Base-by-base conservation (phyloP, 768 basidiomycete genomes). In the Fomitopsis serialis region DNA sequence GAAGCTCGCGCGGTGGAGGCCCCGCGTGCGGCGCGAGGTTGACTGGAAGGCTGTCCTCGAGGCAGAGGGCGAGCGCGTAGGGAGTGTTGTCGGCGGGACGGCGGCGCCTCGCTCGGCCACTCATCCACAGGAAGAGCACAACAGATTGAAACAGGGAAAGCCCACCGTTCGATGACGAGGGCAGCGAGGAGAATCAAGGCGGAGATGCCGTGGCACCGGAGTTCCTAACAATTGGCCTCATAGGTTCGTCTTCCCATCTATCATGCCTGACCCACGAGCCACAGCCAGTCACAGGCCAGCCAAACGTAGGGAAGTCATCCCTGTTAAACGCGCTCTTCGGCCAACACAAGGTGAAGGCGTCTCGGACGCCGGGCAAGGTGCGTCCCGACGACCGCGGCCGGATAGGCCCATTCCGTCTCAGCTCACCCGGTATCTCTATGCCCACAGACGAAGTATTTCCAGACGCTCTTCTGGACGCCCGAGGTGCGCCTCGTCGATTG, bases 231-330 rank as follows among this genome's bases (percentile, higher is more conserved):
- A 75, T 95, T 49, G 92, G 92, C 6, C 68, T 94, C 45, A 87
- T 95, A 53, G 92, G 91, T 80, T 62, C 19, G 37, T 46, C 12
- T 46, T 27, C 24, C 1, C 24, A 23, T 40, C 40, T 25, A 21
- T 32, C 7, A 48, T 13, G 4, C 21, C 37, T 35, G 23, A 25
- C 25, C 12, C n/a, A 8, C 44, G 9, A 10, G 13, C 43, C 8
- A 45, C 34, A 17, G 7, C 15, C 19, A 5, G 37, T 40, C 7
- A 8, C 22, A 87, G 92, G 93, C 34, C 92, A 96, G 64, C 95
- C 95, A 13, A 98, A 98, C 66, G 93, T 96, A 37, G 96, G 96
- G 10, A 98, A 98, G 68, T 93, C 91, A 1, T 92, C 90, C 0
- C 72, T 97, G 4, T 70, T 98, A 49, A 98, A 98, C 65, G 94